Evolutionary conservation across 306 rosid species (phyloP).

Genomic region (Macrotyloma uniflorum): DNA sequence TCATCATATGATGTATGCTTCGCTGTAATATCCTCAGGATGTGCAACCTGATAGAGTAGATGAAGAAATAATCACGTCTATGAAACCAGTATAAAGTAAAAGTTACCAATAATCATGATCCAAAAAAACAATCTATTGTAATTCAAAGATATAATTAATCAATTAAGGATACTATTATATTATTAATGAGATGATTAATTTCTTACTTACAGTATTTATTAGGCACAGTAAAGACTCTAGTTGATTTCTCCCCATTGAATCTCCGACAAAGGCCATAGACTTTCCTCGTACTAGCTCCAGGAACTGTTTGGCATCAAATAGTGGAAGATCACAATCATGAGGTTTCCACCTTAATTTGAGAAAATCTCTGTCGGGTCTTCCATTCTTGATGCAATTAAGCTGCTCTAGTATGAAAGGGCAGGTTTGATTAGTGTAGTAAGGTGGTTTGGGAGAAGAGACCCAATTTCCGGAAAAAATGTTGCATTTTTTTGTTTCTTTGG

Average conservation of each 20-base stretch:
- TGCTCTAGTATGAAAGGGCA: slow-evolving; percentile 62
- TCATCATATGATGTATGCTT: slow-evolving; percentile 26
- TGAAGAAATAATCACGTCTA: neutral
- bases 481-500: slow-evolving; percentile 41
- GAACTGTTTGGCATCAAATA: slow-evolving; percentile 64
- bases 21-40: slow-evolving; percentile 53
- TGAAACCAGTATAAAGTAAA: neutral
- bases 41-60: slow-evolving; percentile 49
- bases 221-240: slow-evolving; percentile 77
- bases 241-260: slow-evolving; percentile 74
- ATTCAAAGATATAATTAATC: too few relatives aligned
- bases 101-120: neutral
- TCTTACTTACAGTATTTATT: slow-evolving; percentile 35
- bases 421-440: slow-evolving; percentile 57
- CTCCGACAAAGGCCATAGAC: slow-evolving; percentile 82
- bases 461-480: slow-evolving; percentile 67
- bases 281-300: slow-evolving; percentile 63
- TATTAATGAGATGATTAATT: neutral
- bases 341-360: slow-evolving; percentile 79
- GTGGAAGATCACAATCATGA: slow-evolving; percentile 65
- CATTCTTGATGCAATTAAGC: slow-evolving; percentile 67
- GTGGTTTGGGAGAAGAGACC: slow-evolving; percentile 51
- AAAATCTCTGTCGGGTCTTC: slow-evolving; percentile 63
- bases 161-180: too few relatives aligned
- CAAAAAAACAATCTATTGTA: neutral